phyloP scores from a whole-genome alignment of 1,284 basidiomycete genomes.

The Moesziomyces globuligerus region DNA sequence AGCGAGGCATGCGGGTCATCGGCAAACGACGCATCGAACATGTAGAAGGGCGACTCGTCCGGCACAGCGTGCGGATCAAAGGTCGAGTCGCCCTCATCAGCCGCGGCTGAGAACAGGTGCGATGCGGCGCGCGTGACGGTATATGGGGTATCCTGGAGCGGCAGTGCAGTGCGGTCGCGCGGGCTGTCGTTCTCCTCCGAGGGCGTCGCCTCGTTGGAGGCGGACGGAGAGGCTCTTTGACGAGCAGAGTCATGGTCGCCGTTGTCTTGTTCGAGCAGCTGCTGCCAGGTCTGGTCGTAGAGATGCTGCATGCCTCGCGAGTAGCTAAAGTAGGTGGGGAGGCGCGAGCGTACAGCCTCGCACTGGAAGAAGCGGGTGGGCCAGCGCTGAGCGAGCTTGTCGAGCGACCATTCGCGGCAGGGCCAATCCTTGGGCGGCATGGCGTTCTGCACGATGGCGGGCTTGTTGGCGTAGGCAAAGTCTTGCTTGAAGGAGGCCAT shows the following conservation, averaged over 20 bases:
- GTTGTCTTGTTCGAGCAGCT: conserved; percentile 23
- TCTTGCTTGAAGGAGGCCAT: conserved; percentile 28
- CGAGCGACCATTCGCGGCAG: conserved; percentile 53
- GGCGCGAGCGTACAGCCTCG: conserved; percentile 52
- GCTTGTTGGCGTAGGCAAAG: conserved; percentile 41
- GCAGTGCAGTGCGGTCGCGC: conserved; percentile 18
- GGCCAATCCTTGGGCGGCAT: conserved; percentile 52
- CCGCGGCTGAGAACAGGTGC: conserved; percentile 16
- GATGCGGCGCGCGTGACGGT: conserved; percentile 13
- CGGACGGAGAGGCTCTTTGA: conserved; percentile 1
- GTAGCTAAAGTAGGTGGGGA: conserved; percentile 55
- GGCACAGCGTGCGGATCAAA: conserved; percentile 54
- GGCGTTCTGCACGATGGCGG: conserved; percentile 57
- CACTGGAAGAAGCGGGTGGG: conserved; percentile 54
- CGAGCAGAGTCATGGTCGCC: not conserved
- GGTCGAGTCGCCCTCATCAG: conserved; percentile 36
- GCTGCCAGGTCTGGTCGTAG: conserved; percentile 36
- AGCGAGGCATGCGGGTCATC: conserved; percentile 43
- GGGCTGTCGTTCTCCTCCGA: conserved; percentile 23
- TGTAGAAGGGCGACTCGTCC: conserved; percentile 63
- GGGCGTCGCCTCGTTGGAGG: conserved; percentile 9
- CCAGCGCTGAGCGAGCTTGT: conserved; percentile 48
- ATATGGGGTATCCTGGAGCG: conserved; percentile 24
- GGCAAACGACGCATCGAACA: conserved; percentile 60
- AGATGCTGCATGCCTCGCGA: conserved; percentile 49